A percentile compares a stretch with the other conserved stretches of the same genome.
These are phyloP conservation scores for Tanozyma kutaoensis DNA, from an alignment of 805 yeast species.

Conservation along the genomic window DNA sequence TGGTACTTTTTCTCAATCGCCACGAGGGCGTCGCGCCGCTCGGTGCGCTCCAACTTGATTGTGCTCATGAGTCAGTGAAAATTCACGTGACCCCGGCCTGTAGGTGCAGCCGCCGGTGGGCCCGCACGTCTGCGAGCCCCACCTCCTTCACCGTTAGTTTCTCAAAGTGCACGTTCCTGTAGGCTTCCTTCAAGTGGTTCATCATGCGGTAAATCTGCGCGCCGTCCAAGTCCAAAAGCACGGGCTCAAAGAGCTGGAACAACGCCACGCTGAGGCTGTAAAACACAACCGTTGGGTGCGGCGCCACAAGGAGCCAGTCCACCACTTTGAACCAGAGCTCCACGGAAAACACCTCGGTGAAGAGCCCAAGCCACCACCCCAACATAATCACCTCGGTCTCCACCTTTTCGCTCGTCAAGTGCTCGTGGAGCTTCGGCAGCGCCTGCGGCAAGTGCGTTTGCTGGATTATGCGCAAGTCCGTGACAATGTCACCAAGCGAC, in stretches of 20 bases:
- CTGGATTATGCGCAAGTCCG: conserved; percentile 14
- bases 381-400: conserved; percentile 37
- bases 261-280: conserved; percentile 19
- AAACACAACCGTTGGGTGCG: conserved; percentile 22
- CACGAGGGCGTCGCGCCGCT: conserved; percentile 88
- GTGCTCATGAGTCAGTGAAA: too few species aligned
- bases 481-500: conserved; percentile 1
- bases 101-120: too few species aligned
- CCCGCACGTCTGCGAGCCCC: too few species aligned
- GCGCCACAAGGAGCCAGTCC: conserved; percentile 27
- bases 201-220: conserved; percentile 20
- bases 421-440: conserved; percentile 26
- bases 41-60: conserved; percentile 56
- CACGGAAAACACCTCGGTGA: conserved; percentile 33
- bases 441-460: conserved; percentile 16
- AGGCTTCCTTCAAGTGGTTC: conserved; percentile 19
- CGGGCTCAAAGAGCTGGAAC: conserved; percentile 21
- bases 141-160: too few species aligned
- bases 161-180: too few species aligned
- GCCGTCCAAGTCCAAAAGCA: conserved; percentile 10
- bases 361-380: conserved; percentile 45
- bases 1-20: conserved; percentile 85
- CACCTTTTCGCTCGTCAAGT: conserved; percentile 19
- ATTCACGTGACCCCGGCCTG: too few species aligned
- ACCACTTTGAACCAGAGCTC: conserved; percentile 39